phyloP scores from a whole-genome alignment of 345 rosid species.

The Hibiscus tridactylites region DNA sequence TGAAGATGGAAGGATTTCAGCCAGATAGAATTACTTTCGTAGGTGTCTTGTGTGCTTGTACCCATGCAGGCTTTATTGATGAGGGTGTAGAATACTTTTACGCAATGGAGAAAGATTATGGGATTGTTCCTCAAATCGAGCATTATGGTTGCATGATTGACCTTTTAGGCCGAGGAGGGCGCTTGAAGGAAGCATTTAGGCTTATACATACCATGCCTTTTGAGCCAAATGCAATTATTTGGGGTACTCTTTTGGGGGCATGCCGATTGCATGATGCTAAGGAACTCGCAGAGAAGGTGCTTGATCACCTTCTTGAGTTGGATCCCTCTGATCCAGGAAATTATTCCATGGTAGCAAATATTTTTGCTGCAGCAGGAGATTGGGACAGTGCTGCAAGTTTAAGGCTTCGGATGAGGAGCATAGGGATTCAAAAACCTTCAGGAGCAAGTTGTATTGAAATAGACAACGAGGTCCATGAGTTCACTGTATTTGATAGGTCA shows the following conservation, averaged over 20 bases:
- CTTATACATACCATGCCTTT: background rate
- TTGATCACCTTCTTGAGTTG: background rate
- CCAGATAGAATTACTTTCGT: constrained; percentile 18
- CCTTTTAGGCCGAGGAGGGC: no score
- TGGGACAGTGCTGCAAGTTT: background rate
- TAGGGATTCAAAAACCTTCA: background rate
- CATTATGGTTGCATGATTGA: no score
- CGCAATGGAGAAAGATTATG: constrained; percentile 55
- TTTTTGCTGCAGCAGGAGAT: background rate
- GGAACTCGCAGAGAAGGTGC: background rate
- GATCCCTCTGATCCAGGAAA: background rate
- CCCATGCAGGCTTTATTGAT: constrained; percentile 65
- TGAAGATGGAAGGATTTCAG: no score
- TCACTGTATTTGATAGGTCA: constrained; percentile 25
- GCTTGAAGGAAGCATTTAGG: background rate
- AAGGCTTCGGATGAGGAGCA: background rate
- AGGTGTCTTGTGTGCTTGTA: constrained; percentile 73
- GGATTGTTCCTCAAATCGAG: constrained; percentile 39
- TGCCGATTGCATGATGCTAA: background rate
- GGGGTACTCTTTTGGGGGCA: background rate
- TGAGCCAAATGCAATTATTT: background rate
- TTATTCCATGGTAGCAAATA: background rate
- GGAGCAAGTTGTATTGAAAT: background rate
- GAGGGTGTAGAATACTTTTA: constrained; percentile 57
- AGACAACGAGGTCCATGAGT: no score